Evolutionary conservation across 2,329 filamentous ascomycete species (phyloP), one percentile per base, ranked within the genome.

Genomic region (Penicillium occitanis): DNA sequence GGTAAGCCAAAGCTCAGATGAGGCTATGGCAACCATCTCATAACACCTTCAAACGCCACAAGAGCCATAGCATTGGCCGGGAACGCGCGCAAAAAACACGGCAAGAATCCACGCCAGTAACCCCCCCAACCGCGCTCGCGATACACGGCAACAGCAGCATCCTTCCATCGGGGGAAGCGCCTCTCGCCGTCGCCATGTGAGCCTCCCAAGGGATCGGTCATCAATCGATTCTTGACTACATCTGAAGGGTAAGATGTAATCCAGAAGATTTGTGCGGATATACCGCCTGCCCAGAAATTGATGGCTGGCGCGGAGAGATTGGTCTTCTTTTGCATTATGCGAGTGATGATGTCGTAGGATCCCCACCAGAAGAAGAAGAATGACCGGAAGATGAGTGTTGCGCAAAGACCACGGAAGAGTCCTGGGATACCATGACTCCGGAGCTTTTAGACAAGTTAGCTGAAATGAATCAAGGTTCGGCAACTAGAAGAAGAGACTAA

Each of bases 291-390:
- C 94, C 94, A 98, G 82, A 99, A 99, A 76, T 98, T 98, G 74
- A 98, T 85, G 0, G 89, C 89, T 0, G 95, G 92, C 0, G 88
- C 87, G 63, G 90, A 90, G 63, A 97, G 81, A 13, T 72, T 79
- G 2, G 93, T 97, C 72, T 88, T 82, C 19, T 86, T 78, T 64
- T 86, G 82, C 74, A 98, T 82, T 67, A 84, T 80, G 25, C 87
- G 84, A 5, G 91, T 91, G 71, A 98, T 85, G 35, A 97, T 72
- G 73, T 97, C 94, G 81, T 99, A 99, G 67, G 88, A 91, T n/a
- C 89, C 89, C 95, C 95, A 99, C 93, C 93, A 98, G 82, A 90
- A 95, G 85, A 97, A 97, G 84, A 99, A 99, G 81, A 94, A 96
- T 14, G 88, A 88, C 19, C 95, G 87, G 82, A 98, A 98, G 58